Base-by-base conservation (phyloP, 2,329 filamentous ascomycete genomes). In the Colletotrichum sp. region DNA sequence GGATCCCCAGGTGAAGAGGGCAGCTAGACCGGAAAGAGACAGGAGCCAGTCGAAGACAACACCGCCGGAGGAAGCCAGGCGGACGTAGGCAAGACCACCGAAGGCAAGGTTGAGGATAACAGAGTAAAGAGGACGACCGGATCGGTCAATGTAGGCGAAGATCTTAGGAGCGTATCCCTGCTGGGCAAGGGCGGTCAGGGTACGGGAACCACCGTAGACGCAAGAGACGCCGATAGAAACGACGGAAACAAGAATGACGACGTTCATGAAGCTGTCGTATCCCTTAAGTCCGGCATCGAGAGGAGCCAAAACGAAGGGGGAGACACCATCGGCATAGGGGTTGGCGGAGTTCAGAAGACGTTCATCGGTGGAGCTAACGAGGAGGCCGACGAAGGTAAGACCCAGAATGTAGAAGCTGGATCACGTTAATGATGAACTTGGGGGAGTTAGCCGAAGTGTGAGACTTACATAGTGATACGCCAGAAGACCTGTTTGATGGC, bases 401-500 rank as follows among this genome's bases (percentile, higher is more conserved):
- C 87, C 87, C 0, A 90, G 78, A 52, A 89, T 81, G 78, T 89
- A 90, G 80, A 89, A 89, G 30, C 73, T 75, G 6, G 4, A 13
- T 3, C 5, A 8, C 3, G 65, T 81, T 18, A 81, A 74, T n/a
- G 13, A 16, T 3, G 28, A 5, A 6, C 2, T 82, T 86, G 7
- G 82, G 80, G 78, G 78, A 75, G 14, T 21, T 12, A 43, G 6
- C 12, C 1, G 9, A 30, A 1, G 7, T 1, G 1, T 0, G 2
- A 0, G 6, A 55, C 73, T 63, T 32, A 82, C 77, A 89, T 81
- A n/a, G 86, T 87, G 78, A 89, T 88, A 81, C 88, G 86, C 87
- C 87, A 89, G 79, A 89, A 89, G 36, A 89, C 94, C 84, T 96
- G 95, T 86, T 96, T 96, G 81, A 96, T 92, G 3, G 95, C 95